Evolutionary conservation across 768 basidiomycete species (phyloP).

Genomic region (Crassisporium funariophilum): DNA sequence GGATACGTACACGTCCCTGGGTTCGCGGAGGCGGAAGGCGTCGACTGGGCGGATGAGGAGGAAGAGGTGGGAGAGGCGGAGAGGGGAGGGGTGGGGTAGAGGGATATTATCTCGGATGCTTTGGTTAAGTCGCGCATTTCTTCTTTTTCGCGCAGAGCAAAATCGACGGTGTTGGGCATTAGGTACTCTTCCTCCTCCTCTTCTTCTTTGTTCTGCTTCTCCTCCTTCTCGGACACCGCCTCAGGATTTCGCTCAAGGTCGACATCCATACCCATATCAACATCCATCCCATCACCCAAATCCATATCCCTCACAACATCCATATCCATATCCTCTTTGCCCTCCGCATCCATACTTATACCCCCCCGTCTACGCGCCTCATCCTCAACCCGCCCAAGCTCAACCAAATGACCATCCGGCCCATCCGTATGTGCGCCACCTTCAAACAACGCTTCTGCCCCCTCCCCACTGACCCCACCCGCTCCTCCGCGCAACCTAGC

Average conservation of each 20-base stretch:
- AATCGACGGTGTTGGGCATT: conserved; percentile 69
- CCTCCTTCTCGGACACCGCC: background rate
- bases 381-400: conserved; percentile 24
- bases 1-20: no score
- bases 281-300: conserved; percentile 20
- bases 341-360: conserved; percentile 8
- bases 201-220: conserved; percentile 4
- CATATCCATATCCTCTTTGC: conserved; percentile 14
- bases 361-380: conserved; percentile 16
- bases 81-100: conserved; percentile 9
- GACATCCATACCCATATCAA: conserved; percentile 19
- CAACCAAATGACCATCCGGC: conserved; percentile 40
- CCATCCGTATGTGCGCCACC: conserved; percentile 43
- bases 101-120: conserved; percentile 71
- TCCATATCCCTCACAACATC: conserved; percentile 28
- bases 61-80: background rate
- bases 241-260: no score
- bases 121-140: conserved; percentile 89
- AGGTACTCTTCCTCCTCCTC: conserved; percentile 15
- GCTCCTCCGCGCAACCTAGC: conserved; percentile 3
- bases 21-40: background rate
- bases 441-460: conserved; percentile 3
- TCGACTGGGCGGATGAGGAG: conserved; percentile 1
- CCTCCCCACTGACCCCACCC: no score
- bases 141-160: conserved; percentile 81